A percentile compares a stretch with the other conserved stretches of the same genome.
Conservation (phyloP, 257 asterid genomes). For the Eucommia ulmoides region DNA sequence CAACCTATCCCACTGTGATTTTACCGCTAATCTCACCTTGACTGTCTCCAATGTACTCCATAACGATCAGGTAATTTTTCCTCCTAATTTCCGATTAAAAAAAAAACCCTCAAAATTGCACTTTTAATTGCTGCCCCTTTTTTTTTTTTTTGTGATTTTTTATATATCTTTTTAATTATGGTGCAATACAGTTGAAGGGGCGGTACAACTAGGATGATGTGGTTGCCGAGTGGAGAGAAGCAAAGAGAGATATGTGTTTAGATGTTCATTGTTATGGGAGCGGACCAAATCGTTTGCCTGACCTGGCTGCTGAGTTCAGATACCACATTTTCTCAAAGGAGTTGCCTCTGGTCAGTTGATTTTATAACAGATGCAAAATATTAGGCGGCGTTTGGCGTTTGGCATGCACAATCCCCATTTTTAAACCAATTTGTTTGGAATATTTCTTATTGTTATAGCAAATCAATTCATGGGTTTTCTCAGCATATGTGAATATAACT, state of each 20-base stretch:
- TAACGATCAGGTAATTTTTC: slow-evolving; percentile 48
- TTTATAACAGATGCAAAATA: not conserved
- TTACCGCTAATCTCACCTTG: slow-evolving; percentile 52
- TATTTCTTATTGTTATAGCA: too few species aligned
- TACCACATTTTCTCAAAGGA: slow-evolving; percentile 93
- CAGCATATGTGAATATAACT: too few species aligned
- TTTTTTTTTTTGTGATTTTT: too few species aligned
- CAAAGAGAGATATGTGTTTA: slow-evolving; percentile 53
- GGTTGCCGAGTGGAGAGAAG: slow-evolving; percentile 86
- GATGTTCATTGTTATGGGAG: slow-evolving; percentile 86
- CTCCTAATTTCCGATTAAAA: not conserved
- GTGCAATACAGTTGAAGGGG: slow-evolving; percentile 82
- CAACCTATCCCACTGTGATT: slow-evolving; percentile 90
- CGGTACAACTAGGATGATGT: slow-evolving; percentile 89
- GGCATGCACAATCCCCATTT: too few species aligned
- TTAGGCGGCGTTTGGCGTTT: too few species aligned
- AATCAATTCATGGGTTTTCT: too few species aligned
- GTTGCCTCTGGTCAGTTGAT: slow-evolving; percentile 63
- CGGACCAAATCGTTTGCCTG: slow-evolving; percentile 56
- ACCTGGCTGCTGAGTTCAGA: slow-evolving; percentile 79
- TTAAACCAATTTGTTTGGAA: too few species aligned
- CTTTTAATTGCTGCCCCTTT: too few species aligned
- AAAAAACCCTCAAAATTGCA: too few species aligned
- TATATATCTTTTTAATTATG: too few species aligned
- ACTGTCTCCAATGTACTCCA: slow-evolving; percentile 59